Evolutionary conservation across 2,329 filamentous ascomycete species (phyloP), one percentile per base, ranked within the genome.

Genomic region (Drechmeria coniospora): DNA sequence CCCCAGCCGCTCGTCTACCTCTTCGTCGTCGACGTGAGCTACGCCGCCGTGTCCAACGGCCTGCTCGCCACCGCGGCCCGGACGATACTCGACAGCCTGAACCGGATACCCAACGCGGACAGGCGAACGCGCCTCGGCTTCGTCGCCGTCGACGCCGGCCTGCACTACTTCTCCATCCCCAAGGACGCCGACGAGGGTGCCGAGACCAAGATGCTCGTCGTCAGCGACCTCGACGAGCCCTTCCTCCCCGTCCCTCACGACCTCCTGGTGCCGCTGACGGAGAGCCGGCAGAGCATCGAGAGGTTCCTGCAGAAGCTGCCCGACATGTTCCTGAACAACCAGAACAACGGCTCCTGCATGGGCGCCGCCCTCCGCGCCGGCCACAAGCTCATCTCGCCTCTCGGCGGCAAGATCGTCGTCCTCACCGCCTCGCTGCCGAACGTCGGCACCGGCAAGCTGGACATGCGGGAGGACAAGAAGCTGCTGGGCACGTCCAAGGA

Each of bases 61-160:
- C 74, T 98, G 18, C 63, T 95, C 33, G 90, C 90, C 27, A 95
- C 90, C 8, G 82, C 78, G 36, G 87, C 90, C 32, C 74, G 90
- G 43, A 93, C 86, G 37, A 94, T 98, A 43, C 65, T 92, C 46
- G 90, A 95, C 54, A 93, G 86, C 46, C 67, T 98, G 31, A 87
- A 92, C 56, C 70, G 87, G 55, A 94, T 98, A 69, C 90, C 90
- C n/a, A 95, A 98, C 53, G 86, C 86, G 15, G 90, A 95, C 51
- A 73, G 86, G 35, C 72, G 90, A 42, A 95, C 90, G 21, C 74
- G 87, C 33, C 66, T 98, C 30, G 90, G 90, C 17, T 98, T 98
- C 53, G 78, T 98, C 50, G 86, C 86, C 6, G 84, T 95, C 15
- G 90, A 98, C 56, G 84, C 83, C 9, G 86, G 82, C 46, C 61